phyloP scores from a whole-genome alignment of 345 rosid genomes.

The Leavenworthia alabamica region DNA sequence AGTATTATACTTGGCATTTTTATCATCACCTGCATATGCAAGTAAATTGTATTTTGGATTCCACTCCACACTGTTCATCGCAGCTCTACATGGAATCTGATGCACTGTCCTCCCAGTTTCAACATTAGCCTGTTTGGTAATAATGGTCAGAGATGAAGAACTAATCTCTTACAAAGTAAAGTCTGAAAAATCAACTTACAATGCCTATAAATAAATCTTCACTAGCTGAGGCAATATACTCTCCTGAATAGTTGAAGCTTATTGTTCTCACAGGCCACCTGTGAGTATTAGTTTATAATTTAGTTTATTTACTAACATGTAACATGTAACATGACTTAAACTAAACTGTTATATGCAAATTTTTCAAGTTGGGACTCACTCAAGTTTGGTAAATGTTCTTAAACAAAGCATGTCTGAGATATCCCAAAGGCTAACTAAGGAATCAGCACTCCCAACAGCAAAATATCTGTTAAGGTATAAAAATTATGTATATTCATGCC shows the following conservation, averaged over 20 bases:
- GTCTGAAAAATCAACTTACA: too few relatives aligned
- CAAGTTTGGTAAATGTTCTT: constrained; percentile 78
- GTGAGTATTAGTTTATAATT: constrained; percentile 14
- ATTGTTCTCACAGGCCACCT: constrained; percentile 96
- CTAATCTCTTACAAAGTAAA: background rate
- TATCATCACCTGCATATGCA: constrained; percentile 97
- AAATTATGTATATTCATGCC: background rate
- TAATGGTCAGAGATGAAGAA: constrained; percentile 4
- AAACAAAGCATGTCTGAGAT: constrained; percentile 91
- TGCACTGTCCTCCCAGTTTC: constrained; percentile 77
- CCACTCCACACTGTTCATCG: constrained; percentile 98
- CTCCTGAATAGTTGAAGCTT: constrained; percentile 80
- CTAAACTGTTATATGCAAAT: too few relatives aligned
- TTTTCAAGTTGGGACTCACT: constrained; percentile 65
- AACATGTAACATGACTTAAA: too few relatives aligned
- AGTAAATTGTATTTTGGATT: constrained; percentile 88
- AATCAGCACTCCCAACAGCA: constrained; percentile 99
- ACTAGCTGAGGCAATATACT: constrained; percentile 89
- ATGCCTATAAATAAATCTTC: constrained; percentile 89
- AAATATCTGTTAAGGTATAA: constrained; percentile 50
- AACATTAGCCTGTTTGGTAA: constrained; percentile 67
- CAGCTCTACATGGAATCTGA: constrained; percentile 94
- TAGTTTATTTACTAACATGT: too few relatives aligned
- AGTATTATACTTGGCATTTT: constrained; percentile 70
- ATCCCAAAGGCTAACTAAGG: constrained; percentile 98